Conservation (phyloP, 306 rosid species). For the Quercus glauca region DNA sequence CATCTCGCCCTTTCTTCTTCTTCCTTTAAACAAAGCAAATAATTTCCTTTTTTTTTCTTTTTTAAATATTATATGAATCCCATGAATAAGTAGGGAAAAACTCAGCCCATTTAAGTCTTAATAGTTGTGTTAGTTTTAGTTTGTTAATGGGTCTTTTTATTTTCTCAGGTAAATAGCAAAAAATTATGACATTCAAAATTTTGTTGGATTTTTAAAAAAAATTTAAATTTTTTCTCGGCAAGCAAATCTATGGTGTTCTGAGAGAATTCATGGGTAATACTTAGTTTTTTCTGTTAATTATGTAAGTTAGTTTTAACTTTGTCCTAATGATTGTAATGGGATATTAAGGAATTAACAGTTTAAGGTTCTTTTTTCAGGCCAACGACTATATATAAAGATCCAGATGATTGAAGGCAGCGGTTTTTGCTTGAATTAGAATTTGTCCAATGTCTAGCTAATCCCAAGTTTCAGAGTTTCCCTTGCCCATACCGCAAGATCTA, state of each 20-base stretch:
- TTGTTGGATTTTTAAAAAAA: not conserved
- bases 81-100: not conserved
- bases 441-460: constrained; percentile 90
- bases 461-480: constrained; percentile 22
- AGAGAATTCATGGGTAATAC: not conserved
- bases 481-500: not conserved
- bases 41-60: not conserved
- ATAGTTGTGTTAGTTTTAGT: not conserved
- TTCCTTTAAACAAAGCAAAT: not conserved
- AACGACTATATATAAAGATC: constrained; percentile 65
- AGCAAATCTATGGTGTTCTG: not conserved
- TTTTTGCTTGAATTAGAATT: constrained; percentile 94
- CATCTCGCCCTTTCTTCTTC: not conserved
- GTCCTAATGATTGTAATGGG: not conserved
- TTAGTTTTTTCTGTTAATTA: not conserved
- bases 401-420: constrained; percentile 89
- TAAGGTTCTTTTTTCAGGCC: constrained; percentile 47
- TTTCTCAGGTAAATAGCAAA: not conserved
- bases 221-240: not conserved
- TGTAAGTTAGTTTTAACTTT: not conserved
- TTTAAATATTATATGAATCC: not conserved
- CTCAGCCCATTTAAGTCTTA: not conserved
- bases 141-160: not conserved
- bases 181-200: not conserved
- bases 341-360: not conserved